These are phyloP conservation scores for Fusarium avenaceum DNA, from an alignment of 2,329 filamentous ascomycete genomes.

Conservation along the genomic window DNA sequence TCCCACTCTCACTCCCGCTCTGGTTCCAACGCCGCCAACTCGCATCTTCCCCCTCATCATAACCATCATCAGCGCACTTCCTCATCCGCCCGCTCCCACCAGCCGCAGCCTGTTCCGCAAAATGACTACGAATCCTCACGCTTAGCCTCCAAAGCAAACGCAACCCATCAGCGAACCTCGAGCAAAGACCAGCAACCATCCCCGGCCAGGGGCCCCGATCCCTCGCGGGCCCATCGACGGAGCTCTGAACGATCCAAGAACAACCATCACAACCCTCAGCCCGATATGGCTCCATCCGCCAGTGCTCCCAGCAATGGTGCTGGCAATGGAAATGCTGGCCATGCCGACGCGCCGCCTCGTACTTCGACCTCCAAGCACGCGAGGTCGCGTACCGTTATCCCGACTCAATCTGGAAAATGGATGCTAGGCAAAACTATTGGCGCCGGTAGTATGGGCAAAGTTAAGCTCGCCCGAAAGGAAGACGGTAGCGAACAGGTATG, in stretches of 20 bases:
- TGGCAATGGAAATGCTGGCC: slow-evolving; percentile 62
- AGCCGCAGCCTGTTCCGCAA: slow-evolving; percentile 64
- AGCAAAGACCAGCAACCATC: slow-evolving; percentile 70
- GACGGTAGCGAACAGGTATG: slow-evolving; percentile 91
- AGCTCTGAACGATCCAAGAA: slow-evolving; percentile 64
- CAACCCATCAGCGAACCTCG: slow-evolving; percentile 71
- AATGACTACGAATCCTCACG: slow-evolving; percentile 81
- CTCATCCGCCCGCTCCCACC: slow-evolving; percentile 58
- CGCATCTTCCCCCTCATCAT: slow-evolving; percentile 44
- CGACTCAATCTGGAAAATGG: slow-evolving; percentile 92
- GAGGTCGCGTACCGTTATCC: slow-evolving; percentile 83
- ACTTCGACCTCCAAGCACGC: slow-evolving; percentile 63
- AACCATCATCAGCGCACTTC: slow-evolving; percentile 56
- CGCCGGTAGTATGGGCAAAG: slow-evolving; percentile 98
- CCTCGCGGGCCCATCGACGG: slow-evolving; percentile 61
- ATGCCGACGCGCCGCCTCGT: slow-evolving; percentile 54
- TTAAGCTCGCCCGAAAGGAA: slow-evolving; percentile 92
- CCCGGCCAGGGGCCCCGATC: slow-evolving; percentile 67
- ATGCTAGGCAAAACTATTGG: slow-evolving; percentile 96
- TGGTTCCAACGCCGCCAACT: slow-evolving; percentile 48
- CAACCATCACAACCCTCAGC: slow-evolving; percentile 51
- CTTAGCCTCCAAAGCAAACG: slow-evolving; percentile 67
- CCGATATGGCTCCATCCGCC: slow-evolving; percentile 66
- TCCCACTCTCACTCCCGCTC: slow-evolving; percentile 46
- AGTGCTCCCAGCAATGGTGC: slow-evolving; percentile 67